Base-by-base conservation (phyloP, 1,284 basidiomycete genomes). In the Entoloma clypeatum region DNA sequence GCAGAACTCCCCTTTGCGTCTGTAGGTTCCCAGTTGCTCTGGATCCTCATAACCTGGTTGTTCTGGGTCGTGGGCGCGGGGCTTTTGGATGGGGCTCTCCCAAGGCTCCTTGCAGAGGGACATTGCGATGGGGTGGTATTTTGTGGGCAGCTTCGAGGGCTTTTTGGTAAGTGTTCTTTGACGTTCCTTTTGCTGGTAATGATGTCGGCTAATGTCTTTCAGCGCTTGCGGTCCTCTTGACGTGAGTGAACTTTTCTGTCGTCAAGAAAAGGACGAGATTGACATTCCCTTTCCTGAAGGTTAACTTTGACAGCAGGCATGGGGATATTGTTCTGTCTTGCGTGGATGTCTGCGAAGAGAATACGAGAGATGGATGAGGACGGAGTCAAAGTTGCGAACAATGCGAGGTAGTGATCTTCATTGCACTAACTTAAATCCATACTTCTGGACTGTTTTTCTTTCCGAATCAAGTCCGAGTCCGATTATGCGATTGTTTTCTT, bases 51-150 rank as follows among this genome's bases (percentile, higher is more conserved):
- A 1, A 74, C 69, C 17, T 74, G 70, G 72, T 47, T 64, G 14
- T 63, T 77, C 27, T 81, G 79, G 78, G 63, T 78, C 17, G 62
- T 75, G 9, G 73, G 74, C 33, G 64, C 74, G 3, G 70, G 67
- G 0, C 56, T 72, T 10, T 52, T 80, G 32, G 72, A 74, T 46
- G 60, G 61, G 24, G 65, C 72, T 5, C 51, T 74, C 21, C 72
- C 74, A 1, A 56, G 56, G 6, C 41, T 77, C 26, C 61, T 74
- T 36, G 48, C 59, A 22, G 53, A 54, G 29, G 56, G 55, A 13
- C 52, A 56, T 8, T 80, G 78, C 49, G 41, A 51, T 16, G 62
- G 58, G 3, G 52, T 75, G 8, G 64, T 71, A 11, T 77, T 79
- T 55, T 81, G 79, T 45, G 59, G 61, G 19, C 79, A 81, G 45